Evolutionary conservation across 176 grass and related monocot genomes (phyloP).

Genomic region (Bothriochloa decipiens): DNA sequence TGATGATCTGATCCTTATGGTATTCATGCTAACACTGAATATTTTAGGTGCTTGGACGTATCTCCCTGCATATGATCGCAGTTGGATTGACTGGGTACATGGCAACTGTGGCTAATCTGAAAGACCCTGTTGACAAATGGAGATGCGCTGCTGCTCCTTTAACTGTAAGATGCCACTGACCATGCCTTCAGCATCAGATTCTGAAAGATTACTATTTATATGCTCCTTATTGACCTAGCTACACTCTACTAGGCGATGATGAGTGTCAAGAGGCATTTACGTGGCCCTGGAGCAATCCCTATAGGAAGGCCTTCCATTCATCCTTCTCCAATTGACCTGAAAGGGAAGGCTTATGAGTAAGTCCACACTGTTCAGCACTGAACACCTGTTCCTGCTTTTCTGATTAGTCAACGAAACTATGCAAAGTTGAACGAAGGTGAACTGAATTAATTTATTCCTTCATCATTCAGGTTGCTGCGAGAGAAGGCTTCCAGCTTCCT

Average conservation of each 20-base stretch:
- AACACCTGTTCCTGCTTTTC: background rate
- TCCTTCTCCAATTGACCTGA: conserved; percentile 66
- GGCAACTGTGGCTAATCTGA: conserved; percentile 76
- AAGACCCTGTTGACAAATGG: conserved; percentile 64
- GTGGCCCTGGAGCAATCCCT: conserved; percentile 61
- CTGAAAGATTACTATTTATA: background rate
- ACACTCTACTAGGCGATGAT: conserved; percentile 56
- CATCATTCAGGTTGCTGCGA: conserved; percentile 52
- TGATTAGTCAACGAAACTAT: background rate
- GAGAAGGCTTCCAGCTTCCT: conserved; percentile 68
- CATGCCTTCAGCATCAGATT: background rate
- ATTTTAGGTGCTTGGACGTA: conserved; percentile 60
- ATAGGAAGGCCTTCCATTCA: conserved; percentile 72
- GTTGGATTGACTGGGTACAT: conserved; percentile 70
- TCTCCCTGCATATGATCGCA: conserved; percentile 60
- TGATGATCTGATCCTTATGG: background rate
- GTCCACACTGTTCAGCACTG: background rate
- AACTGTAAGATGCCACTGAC: conserved; percentile 44
- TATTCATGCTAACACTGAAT: conserved; percentile 12
- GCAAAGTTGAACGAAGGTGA: background rate
- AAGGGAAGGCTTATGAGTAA: conserved; percentile 77
- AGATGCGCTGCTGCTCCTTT: conserved; percentile 65
- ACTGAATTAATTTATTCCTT: background rate
- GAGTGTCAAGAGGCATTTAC: conserved; percentile 64
- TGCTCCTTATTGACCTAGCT: background rate